These are phyloP conservation scores for Entomophthora muscae DNA, from an alignment of 371 early-diverging fungal genomes.

Conservation along the genomic window DNA sequence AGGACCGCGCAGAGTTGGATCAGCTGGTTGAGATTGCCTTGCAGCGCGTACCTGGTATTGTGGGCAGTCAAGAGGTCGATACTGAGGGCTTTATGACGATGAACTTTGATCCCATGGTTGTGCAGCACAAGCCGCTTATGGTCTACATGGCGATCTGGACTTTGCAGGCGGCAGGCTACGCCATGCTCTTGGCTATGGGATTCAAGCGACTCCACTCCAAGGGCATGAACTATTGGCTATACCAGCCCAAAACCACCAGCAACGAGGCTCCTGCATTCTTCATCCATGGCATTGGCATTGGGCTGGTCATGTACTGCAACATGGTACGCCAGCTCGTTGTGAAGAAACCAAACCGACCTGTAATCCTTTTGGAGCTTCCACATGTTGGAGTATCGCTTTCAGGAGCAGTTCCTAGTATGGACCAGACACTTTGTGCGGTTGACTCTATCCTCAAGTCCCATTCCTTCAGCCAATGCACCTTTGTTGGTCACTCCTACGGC, in stretches of 20 bases:
- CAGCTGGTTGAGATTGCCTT: not conserved
- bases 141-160: not conserved
- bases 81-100: not conserved
- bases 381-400: not conserved
- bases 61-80: too few relatives aligned
- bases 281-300: slow-evolving; percentile 1
- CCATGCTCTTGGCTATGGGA: not conserved
- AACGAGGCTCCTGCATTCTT: slow-evolving; percentile 5
- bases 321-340: not conserved
- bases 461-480: not conserved
- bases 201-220: not conserved
- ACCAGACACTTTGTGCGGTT: not conserved
- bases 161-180: not conserved
- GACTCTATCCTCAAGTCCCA: not conserved
- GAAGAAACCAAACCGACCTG: not conserved
- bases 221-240: not conserved
- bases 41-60: not conserved
- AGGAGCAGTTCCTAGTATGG: not conserved
- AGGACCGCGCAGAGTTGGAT: not conserved
- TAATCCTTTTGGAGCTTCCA: not conserved
- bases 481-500: slow-evolving; percentile 1
- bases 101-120: slow-evolving; percentile 1
- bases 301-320: not conserved
- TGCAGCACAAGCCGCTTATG: not conserved
- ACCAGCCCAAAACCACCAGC: not conserved